Evolutionary conservation across 2,329 filamentous ascomycete genomes (phyloP).

Genomic region (Fusarium floridanum): DNA sequence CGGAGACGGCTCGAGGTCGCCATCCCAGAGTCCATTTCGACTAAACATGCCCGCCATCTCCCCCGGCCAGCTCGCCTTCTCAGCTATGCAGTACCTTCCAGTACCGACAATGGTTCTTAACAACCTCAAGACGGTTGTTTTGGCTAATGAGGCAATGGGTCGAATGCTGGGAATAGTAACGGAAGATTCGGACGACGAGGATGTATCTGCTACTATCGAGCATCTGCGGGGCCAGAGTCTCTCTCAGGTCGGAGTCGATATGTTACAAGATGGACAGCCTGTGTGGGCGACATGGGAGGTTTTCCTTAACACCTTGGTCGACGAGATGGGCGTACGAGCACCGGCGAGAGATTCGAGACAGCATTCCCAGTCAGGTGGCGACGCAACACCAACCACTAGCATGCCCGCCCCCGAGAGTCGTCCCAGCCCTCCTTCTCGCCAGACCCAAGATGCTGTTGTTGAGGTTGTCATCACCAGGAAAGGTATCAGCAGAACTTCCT

Average conservation of each 20-base stretch:
- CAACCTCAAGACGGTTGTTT: constrained; percentile 74
- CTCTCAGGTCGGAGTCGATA: constrained; percentile 78
- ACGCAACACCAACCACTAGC: constrained; percentile 54
- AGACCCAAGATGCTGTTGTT: constrained; percentile 71
- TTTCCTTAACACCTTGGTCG: constrained; percentile 67
- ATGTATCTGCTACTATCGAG: constrained; percentile 65
- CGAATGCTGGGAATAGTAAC: constrained; percentile 72
- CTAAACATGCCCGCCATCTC: constrained; percentile 62
- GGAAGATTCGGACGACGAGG: constrained; percentile 56
- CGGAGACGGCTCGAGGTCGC: constrained; percentile 47
- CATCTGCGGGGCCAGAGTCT: constrained; percentile 74
- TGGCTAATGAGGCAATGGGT: constrained; percentile 83
- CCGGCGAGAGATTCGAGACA: constrained; percentile 39
- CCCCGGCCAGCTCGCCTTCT: constrained; percentile 70
- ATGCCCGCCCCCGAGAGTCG: constrained; percentile 51
- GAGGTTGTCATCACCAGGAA: constrained; percentile 75
- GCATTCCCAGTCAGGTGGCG: constrained; percentile 44
- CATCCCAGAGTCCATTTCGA: constrained; percentile 55
- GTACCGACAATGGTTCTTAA: constrained; percentile 79
- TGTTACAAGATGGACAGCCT: constrained; percentile 75
- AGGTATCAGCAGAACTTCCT: constrained; percentile 55
- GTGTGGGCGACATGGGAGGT: constrained; percentile 71
- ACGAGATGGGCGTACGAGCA: constrained; percentile 55
- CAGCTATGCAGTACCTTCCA: constrained; percentile 79
- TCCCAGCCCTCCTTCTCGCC: constrained; percentile 39